Conservation (phyloP, 306 rosid genomes). For the Lathyrus aphaca region DNA sequence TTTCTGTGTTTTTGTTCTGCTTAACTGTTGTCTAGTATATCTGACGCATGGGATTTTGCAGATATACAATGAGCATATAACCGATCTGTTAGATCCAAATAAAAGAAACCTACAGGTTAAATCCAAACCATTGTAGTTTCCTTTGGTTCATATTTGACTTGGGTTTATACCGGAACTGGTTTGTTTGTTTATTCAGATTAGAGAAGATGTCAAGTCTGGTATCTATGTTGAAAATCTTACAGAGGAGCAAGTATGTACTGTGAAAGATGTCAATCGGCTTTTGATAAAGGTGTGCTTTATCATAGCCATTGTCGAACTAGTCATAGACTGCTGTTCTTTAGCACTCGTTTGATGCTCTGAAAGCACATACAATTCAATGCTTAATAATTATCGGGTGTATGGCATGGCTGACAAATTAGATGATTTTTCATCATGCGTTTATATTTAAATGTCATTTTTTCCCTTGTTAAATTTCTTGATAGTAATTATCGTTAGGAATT, state of each 20-base stretch:
- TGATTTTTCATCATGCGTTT: conserved; percentile 21
- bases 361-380: conserved; percentile 23
- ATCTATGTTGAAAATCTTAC: conserved; percentile 90
- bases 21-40: conserved; percentile 29
- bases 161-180: conserved; percentile 12
- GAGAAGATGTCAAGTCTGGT: conserved; percentile 96
- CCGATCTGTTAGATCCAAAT: conserved; percentile 86
- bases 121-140: background rate
- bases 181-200: conserved; percentile 54
- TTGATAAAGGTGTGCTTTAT: conserved; percentile 64
- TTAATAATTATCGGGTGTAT: conserved; percentile 5
- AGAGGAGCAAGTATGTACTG: conserved; percentile 65
- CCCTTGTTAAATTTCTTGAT: background rate
- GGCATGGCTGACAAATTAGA: conserved; percentile 5
- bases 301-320: conserved; percentile 17
- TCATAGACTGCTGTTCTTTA: background rate
- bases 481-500: background rate
- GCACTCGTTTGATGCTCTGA: conserved; percentile 22
- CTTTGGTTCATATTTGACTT: conserved; percentile 1
- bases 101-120: conserved; percentile 77
- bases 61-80: conserved; percentile 94
- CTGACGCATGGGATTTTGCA: conserved; percentile 47
- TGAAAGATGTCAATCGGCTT: conserved; percentile 71
- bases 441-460: background rate
- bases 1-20: conserved; percentile 20